These are phyloP conservation scores for Daldinia decipiens DNA, from an alignment of 495 filamentous ascomycete genomes.

Conservation along the genomic window DNA sequence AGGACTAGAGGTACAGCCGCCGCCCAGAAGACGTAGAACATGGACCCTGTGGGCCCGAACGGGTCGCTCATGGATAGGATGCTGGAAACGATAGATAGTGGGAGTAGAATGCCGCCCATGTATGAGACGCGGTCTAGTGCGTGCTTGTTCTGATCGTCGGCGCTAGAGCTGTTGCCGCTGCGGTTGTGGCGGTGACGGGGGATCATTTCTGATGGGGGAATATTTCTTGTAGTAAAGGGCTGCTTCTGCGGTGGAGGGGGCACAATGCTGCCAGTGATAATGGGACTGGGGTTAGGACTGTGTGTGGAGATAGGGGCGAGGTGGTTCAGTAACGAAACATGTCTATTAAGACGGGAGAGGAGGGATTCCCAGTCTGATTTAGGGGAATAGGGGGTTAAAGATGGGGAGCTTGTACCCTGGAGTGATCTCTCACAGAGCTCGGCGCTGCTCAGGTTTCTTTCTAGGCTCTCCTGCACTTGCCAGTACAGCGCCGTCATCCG, in stretches of 20 bases:
- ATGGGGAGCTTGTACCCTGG: neutral
- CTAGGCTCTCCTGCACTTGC: conserved; percentile 48
- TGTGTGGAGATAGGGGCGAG: conserved; percentile 15
- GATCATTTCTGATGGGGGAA: neutral
- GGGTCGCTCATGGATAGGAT: conserved; percentile 56
- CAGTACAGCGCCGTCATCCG: conserved; percentile 37
- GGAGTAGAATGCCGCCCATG: conserved; percentile 55
- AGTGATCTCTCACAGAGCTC: conserved; percentile 1
- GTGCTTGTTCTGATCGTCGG: conserved; percentile 48
- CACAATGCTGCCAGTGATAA: conserved; percentile 11
- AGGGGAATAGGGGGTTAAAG: neutral
- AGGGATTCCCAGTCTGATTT: conserved; percentile 44
- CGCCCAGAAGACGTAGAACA: conserved; percentile 58
- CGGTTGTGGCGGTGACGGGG: neutral
- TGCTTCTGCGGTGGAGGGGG: neutral
- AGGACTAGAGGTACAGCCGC: conserved; percentile 47
- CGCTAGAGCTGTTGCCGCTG: neutral
- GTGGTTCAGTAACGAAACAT: conserved; percentile 35
- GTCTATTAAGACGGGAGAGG: conserved; percentile 43
- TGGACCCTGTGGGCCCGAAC: conserved; percentile 47
- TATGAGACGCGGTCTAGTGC: conserved; percentile 55
- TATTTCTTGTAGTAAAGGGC: neutral
- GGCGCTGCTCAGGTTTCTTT: conserved; percentile 46
- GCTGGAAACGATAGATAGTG: conserved; percentile 54
- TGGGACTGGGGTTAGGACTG: neutral